These are phyloP conservation scores for Brettanomyces bruxellensis DNA, from an alignment of 805 yeast genomes.

Conservation along the genomic window DNA sequence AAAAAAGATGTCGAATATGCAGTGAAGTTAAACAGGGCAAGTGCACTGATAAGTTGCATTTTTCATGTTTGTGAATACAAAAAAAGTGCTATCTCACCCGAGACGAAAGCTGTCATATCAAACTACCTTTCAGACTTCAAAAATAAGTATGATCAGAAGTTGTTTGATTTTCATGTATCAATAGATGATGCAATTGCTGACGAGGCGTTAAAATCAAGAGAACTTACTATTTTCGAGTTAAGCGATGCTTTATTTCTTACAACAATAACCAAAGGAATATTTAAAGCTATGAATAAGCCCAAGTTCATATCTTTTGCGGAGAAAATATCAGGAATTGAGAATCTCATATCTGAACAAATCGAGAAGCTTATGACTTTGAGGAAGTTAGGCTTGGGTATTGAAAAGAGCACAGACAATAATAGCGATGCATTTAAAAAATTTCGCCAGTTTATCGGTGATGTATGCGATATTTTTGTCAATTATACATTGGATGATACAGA, in stretches of 20 bases:
- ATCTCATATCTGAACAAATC: too few species aligned
- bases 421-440: background rate
- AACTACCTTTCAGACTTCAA: background rate
- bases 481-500: too few species aligned
- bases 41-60: too few species aligned
- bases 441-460: too few species aligned
- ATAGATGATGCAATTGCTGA: background rate
- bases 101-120: background rate
- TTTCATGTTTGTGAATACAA: background rate
- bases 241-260: too few species aligned
- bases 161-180: background rate
- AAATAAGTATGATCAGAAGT: background rate
- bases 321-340: too few species aligned
- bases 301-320: too few species aligned
- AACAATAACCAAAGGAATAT: too few species aligned
- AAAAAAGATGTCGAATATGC: too few species aligned
- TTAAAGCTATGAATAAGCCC: too few species aligned
- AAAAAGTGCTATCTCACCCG: background rate
- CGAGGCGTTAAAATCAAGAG: background rate
- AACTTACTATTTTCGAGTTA: background rate
- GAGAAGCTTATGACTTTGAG: constrained; percentile 1
- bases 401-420: background rate
- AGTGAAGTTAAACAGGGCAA: too few species aligned
- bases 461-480: too few species aligned
- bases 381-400: background rate